phyloP scores from a whole-genome alignment of 495 filamentous ascomycete genomes.

The Hapsidospora chrysogenum region DNA sequence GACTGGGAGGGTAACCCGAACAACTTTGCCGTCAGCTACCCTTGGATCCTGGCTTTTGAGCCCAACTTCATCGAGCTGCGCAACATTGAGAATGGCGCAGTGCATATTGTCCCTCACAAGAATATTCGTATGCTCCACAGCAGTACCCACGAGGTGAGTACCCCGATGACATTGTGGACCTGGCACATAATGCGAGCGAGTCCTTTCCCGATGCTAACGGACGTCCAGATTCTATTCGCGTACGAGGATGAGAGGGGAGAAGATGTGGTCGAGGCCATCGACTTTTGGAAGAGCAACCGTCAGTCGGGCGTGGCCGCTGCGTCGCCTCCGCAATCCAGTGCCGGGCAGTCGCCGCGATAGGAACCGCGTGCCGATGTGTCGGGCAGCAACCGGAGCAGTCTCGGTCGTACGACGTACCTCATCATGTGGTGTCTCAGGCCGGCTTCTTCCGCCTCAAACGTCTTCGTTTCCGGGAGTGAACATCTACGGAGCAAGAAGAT shows the following conservation, averaged over 20 bases:
- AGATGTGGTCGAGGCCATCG: constrained; percentile 85
- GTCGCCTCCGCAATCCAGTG: constrained; percentile 5
- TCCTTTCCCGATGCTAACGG: too few relatives aligned
- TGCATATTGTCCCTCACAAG: constrained; percentile 87
- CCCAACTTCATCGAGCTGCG: constrained; percentile 97
- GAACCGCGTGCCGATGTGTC: too few relatives aligned
- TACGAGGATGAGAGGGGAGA: constrained; percentile 94
- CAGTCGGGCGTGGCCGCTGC: constrained; percentile 15
- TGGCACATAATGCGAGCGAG: constrained; percentile 11
- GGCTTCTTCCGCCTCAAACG: too few relatives aligned
- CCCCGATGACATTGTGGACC: background rate
- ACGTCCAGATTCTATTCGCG: constrained; percentile 89
- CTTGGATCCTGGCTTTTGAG: constrained; percentile 95
- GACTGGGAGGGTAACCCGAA: constrained; percentile 91
- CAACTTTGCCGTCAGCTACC: constrained; percentile 81
- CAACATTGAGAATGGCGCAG: constrained; percentile 80
- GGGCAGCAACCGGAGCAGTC: too few relatives aligned
- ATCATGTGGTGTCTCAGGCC: too few relatives aligned
- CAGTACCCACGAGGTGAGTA: constrained; percentile 80
- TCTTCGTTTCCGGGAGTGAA: too few relatives aligned
- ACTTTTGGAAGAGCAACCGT: constrained; percentile 72
- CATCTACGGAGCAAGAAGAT: too few relatives aligned
- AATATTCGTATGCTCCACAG: constrained; percentile 96
- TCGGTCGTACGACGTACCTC: too few relatives aligned
- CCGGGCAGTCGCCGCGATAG: too few relatives aligned